These are phyloP conservation scores for Salvia sclarea DNA, from an alignment of 305 asterid species.

Conservation along the genomic window DNA sequence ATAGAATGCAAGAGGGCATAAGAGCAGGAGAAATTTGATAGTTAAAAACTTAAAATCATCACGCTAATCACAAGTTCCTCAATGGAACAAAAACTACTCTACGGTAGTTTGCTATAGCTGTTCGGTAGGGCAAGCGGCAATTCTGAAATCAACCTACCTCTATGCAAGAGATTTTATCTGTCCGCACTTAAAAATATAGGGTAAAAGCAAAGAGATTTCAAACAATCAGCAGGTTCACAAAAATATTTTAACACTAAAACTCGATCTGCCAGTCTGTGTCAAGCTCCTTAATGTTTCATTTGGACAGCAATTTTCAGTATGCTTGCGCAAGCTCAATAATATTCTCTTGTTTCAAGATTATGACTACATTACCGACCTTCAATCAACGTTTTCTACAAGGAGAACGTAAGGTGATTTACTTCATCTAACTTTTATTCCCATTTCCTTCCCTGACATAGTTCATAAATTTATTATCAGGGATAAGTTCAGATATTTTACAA, in stretches of 20 bases:
- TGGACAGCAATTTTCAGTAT: background rate
- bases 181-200: background rate
- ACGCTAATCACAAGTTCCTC: conserved; percentile 7
- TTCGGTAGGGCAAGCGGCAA: background rate
- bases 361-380: background rate
- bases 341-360: background rate
- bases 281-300: conserved; percentile 1
- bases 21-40: conserved; percentile 11
- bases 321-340: background rate
- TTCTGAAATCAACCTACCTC: background rate
- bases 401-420: background rate
- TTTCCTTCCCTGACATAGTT: conserved; percentile 3
- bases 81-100: background rate
- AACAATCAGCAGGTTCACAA: background rate
- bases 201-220: background rate
- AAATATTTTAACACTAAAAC: background rate
- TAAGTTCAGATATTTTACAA: background rate
- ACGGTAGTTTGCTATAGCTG: conserved; percentile 8
- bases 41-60: conserved; percentile 12
- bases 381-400: background rate
- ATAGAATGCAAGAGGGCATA: conserved; percentile 8
- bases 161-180: conserved; percentile 8
- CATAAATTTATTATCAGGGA: background rate
- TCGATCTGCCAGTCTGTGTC: background rate
- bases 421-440: background rate